Conservation (phyloP, 345 rosid genomes). For the Iberis pinnata region DNA sequence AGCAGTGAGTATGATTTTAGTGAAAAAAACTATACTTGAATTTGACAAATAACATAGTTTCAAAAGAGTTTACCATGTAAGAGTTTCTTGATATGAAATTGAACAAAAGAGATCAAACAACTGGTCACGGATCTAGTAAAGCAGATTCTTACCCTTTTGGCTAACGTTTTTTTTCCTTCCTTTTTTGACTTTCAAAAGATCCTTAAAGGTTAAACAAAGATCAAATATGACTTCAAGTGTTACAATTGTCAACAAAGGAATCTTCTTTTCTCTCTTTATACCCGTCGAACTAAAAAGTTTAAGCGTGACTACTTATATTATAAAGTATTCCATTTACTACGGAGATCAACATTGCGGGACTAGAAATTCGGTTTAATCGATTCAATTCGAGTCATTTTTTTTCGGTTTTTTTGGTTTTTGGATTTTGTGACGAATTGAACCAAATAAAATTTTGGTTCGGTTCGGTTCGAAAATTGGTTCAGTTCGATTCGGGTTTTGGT, state of each 20-base stretch:
- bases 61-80: too few relatives aligned
- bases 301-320: conserved; percentile 19
- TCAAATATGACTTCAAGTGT: conserved; percentile 19
- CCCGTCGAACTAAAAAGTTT: conserved; percentile 18
- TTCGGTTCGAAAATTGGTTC: too few relatives aligned
- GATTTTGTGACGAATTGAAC: too few relatives aligned
- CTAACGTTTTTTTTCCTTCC: conserved; percentile 15
- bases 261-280: conserved; percentile 9
- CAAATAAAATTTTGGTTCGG: too few relatives aligned
- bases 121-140: conserved; percentile 10
- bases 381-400: too few relatives aligned
- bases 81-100: background rate
- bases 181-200: conserved; percentile 26
- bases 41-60: too few relatives aligned
- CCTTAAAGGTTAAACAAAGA: conserved; percentile 2
- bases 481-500: too few relatives aligned
- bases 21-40: too few relatives aligned
- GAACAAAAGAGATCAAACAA: conserved; percentile 17
- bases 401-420: too few relatives aligned
- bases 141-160: conserved; percentile 19
- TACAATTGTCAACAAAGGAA: conserved; percentile 29
- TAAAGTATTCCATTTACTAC: background rate
- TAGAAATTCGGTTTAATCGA: too few relatives aligned
- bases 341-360: conserved; percentile 8
- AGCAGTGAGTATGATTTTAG: too few relatives aligned